Evolutionary conservation across 2,329 filamentous ascomycete genomes (phyloP), one percentile per base, ranked within the genome.

Genomic region (Pezicula radicicola): DNA sequence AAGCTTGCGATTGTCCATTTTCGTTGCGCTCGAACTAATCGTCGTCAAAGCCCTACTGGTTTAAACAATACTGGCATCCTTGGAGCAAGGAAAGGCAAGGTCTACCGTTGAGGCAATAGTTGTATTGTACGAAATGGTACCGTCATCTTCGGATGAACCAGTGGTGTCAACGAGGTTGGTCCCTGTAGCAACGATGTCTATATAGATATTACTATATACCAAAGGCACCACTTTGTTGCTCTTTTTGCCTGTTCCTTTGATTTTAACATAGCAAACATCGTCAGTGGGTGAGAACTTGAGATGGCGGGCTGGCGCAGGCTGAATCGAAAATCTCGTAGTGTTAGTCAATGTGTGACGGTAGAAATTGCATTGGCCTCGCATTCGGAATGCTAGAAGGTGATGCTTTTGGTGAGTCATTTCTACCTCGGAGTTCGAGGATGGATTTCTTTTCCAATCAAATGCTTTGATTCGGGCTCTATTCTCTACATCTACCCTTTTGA

Each of bases 401-500:
- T 72, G 68, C 85, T 85, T 55, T 73, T 71, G 48, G 85, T 80
- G 36, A 70, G 21, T 82, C 82, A 4, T 68, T 68, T 37, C 82
- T 82, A 28, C 81, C 81, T 42, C 81, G 81, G 79, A 79, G 62
- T 81, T 76, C 0, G 84, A 74, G 47, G 82, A 77, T 25, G 74
- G 80, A 79, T 19, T 2, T 47, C 82, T 76, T 37, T 71, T 75
- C 1, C 77, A 62, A 25, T 43, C 45, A 15, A 50, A 79, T 79
- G 83, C 81, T 69, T 86, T 86, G 70, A 86, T 84, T 53, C 82
- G 79, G 1, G 81, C 82, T 47, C 80, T 80, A 55, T 85, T 78
- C 46, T 74, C 69, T n/a, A 72, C 73, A 55, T 77, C 76, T 51
- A 70, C 70, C 72, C 76, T 73, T 42, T 68, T 72, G 37, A 73